Conservation (phyloP, 768 basidiomycete genomes). For the Lentinula raphanica region DNA sequence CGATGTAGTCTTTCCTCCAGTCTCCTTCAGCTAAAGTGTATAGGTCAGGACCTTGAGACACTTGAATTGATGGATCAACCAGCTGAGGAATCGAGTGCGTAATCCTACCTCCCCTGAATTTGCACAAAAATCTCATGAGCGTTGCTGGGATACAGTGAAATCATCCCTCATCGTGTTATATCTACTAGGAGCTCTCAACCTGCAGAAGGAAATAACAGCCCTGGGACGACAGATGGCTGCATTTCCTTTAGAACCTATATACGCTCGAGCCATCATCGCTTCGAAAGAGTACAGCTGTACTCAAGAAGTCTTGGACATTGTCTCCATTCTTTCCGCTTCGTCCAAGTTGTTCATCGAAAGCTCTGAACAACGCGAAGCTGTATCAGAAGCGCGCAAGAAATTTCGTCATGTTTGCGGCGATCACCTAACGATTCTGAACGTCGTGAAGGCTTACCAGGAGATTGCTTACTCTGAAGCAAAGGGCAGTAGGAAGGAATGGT, state of each 20-base stretch:
- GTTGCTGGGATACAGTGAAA: constrained; percentile 35
- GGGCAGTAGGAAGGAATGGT: constrained; percentile 65
- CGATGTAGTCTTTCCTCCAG: constrained; percentile 81
- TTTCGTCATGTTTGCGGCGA: constrained; percentile 86
- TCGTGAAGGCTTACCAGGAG: constrained; percentile 76
- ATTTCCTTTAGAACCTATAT: constrained; percentile 89
- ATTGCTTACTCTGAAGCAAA: constrained; percentile 45
- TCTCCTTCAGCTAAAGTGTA: constrained; percentile 79
- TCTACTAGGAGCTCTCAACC: constrained; percentile 74
- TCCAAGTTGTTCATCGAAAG: constrained; percentile 79
- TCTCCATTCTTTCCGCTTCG: constrained; percentile 78
- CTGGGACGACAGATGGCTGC: constrained; percentile 79
- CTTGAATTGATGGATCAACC: constrained; percentile 90
- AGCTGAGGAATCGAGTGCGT: constrained; percentile 66
- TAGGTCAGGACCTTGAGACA: constrained; percentile 73
- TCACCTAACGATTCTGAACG: constrained; percentile 85
- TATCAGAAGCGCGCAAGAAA: constrained; percentile 63
- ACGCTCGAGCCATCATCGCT: constrained; percentile 74
- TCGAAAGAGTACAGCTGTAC: constrained; percentile 72
- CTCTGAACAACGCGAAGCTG: constrained; percentile 67
- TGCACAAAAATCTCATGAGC: no score
- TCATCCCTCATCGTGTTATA: constrained; percentile 69
- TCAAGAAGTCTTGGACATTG: constrained; percentile 74
- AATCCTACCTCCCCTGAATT: no score
- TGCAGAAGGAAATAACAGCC: constrained; percentile 57